Percentiles rank a stretch among this genome's conserved stretches.
Conservation (phyloP, 2,329 filamentous ascomycete genomes). For the Sporothrix pallida region DNA sequence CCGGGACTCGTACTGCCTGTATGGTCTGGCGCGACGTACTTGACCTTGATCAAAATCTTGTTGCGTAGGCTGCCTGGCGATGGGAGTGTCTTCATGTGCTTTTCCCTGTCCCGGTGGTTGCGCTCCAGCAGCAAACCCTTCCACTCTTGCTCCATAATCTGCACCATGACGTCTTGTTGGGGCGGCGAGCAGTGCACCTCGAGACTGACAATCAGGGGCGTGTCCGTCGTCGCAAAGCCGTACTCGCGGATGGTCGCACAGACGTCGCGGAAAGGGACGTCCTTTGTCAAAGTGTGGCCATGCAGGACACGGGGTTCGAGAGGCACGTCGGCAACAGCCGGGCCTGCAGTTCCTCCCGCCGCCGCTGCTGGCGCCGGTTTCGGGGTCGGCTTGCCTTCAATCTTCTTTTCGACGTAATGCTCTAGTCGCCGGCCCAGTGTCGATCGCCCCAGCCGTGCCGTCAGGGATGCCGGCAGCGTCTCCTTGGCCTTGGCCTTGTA, state of each 20-base stretch:
- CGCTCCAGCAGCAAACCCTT: conserved; percentile 69
- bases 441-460: conserved; percentile 56
- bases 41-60: conserved; percentile 87
- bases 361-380: background rate
- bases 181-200: conserved; percentile 83
- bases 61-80: conserved; percentile 71
- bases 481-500: conserved; percentile 72
- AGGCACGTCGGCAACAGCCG: conserved; percentile 6
- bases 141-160: conserved; percentile 89
- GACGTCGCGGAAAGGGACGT: conserved; percentile 84
- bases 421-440: conserved; percentile 53
- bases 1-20: background rate
- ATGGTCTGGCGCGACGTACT: conserved; percentile 60
- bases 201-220: conserved; percentile 91
- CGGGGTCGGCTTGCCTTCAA: conserved; percentile 34
- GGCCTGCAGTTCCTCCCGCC: background rate
- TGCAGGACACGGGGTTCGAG: conserved; percentile 80
- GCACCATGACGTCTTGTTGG: conserved; percentile 89
- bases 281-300: conserved; percentile 88
- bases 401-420: conserved; percentile 45
- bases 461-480: conserved; percentile 53
- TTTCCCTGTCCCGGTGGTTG: background rate
- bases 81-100: conserved; percentile 55
- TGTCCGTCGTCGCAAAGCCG: conserved; percentile 74
- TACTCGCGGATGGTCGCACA: conserved; percentile 79